Evolutionary conservation across 129 eudicot genomes (phyloP), one percentile per base, ranked within the genome.

Genomic region (Artemisia tridentata): DNA sequence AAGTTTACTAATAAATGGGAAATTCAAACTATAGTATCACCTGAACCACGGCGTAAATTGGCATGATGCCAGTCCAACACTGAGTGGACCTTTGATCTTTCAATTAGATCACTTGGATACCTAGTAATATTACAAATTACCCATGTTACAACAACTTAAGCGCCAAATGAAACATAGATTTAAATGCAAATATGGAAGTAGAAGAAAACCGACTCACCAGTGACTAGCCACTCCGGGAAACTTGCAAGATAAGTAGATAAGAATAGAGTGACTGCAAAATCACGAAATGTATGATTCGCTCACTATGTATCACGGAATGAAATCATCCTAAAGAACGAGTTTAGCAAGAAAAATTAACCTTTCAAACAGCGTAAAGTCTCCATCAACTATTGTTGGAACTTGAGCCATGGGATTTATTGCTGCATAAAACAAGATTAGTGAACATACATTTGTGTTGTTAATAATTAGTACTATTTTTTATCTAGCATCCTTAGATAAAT

Each of bases 11-110:
- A 74, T 2, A n/a, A 7, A 64, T 63, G 55, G 17, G 41, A 74
- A 51, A 0, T 10, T 74, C 3, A 2, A 57, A 1, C 15, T 10
- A 57, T 46, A 27, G 12, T 29, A 60, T 65, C 60, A 92, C 98
- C 87, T 86, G 97, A 53, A 62, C 96, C 96, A 49, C 82, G 81
- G 3, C 96, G 99, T 72, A 93, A 63, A 81, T 86, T 93, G 46
- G 87, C 75, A 81, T 93, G 99, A 79, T 93, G 99, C 99, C 99
- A 93, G 77, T 93, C 97, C 66, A 93, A 79, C 47, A 86, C 88
- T 5, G 97, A 87, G 63, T 93, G 78, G 68, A 89, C 73, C 83
- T 90, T 87, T 13, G 97, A 90, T 75, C 97, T 82, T 76, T 69
- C 77, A n/a, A 19, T 66, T 18, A 87, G 59, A 75, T 93, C 98